These are phyloP conservation scores for Thraustotheca clavata DNA, from an alignment of 352 stramenopile species.

Conservation along the genomic window DNA sequence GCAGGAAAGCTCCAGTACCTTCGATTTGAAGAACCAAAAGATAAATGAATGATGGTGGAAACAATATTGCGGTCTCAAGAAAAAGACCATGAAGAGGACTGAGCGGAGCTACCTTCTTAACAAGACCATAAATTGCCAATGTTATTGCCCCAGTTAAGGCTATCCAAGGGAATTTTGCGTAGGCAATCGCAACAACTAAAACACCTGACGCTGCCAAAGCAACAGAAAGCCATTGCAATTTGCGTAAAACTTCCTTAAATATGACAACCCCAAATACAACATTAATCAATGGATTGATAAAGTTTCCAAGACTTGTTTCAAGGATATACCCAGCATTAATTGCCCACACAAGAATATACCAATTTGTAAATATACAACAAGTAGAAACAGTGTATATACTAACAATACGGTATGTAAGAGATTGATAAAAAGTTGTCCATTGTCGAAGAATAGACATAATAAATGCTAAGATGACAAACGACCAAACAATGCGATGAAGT, in stretches of 20 bases:
- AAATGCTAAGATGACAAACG: neutral
- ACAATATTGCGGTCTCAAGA: neutral
- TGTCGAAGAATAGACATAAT: neutral
- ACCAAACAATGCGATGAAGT: conserved; percentile 15
- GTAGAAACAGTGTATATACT: neutral
- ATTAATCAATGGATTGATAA: conserved; percentile 17
- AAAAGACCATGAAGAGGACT: neutral
- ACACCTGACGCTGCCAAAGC: neutral
- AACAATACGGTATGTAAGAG: neutral
- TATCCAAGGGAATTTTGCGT: conserved; percentile 20
- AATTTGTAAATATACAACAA: neutral
- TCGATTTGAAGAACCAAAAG: neutral
- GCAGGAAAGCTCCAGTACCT: neutral
- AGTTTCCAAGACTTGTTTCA: conserved; percentile 8
- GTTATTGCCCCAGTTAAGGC: conserved; percentile 1
- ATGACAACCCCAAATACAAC: conserved; percentile 8
- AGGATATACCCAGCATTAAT: conserved; percentile 16
- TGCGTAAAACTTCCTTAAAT: neutral
- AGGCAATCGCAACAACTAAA: conserved; percentile 6
- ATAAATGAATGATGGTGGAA: neutral
- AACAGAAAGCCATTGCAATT: neutral
- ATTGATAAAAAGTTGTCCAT: neutral
- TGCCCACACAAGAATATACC: conserved; percentile 7
- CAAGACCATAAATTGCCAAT: conserved; percentile 7
- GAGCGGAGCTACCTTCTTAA: conserved; percentile 7